Base-by-base conservation (phyloP, 805 yeast species). In the Suhomyces faveliae region DNA sequence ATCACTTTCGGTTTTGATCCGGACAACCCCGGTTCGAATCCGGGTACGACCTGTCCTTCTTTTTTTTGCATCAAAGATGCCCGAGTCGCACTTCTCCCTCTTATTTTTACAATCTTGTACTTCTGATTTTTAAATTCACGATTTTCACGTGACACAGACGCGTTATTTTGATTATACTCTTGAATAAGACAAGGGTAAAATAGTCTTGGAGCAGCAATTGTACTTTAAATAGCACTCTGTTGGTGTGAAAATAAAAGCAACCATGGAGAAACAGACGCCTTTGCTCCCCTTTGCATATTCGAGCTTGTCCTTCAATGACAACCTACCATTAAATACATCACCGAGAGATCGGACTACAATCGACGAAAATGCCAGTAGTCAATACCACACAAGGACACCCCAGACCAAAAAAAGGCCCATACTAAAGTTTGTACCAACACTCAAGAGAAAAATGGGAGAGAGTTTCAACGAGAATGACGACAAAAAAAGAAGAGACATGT, bases 1-100 rank as follows among this genome's bases (percentile, higher is more conserved):
- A 82, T 82, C 86, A 82, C 87, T 74, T 75, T 80, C 80, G 86
- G 86, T 82, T 82, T 79, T 82, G 87, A 82, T 82, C 87, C 87
- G 80, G 68, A 74, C 82, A 80, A 82, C 87, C 86, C 86, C 86
- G 81, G 87, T 83, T 83, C 87, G 87, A 83, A 80, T 80, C 87
- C 87, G 87, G 87, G 87, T 79, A 80, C 80, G 87, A 81, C 85
- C 87, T 81, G 27, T 42, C 24, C 13, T 40, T 47, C 21, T 35
- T 33, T 13, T 13, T 30, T 13, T 10, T 24, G 6, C 27, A 10
- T 24, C 10, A 6, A 24, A 24, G 6, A 6, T 24, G 10, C 27
- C 6, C 27, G 6, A 10, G 27, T 24, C 27, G 27, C 9, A 24
- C 10, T 24, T n/a, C n/a, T n/a, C n/a, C n/a, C n/a, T n/a, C n/a